A percentile compares a stretch with the other conserved stretches of the same genome.
Conservation (phyloP, 2,329 filamentous ascomycete species). For the Penicillium brevicompactum region DNA sequence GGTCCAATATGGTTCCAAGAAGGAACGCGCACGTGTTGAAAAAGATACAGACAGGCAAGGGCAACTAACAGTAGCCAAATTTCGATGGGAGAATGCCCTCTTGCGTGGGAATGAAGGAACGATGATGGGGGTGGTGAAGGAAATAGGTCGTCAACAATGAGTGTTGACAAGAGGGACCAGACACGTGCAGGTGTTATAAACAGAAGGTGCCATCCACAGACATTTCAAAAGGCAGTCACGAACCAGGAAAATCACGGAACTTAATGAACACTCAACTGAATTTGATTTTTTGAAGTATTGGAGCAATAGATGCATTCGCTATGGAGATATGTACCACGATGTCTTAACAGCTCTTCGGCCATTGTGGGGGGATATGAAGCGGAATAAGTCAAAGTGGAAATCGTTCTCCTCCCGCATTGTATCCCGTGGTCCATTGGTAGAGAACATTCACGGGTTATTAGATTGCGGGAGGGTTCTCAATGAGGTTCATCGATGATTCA, state of each 20-base stretch:
- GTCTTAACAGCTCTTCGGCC: conserved; percentile 44
- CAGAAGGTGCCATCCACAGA: not conserved
- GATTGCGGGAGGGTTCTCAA: conserved; percentile 62
- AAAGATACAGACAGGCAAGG: conserved; percentile 21
- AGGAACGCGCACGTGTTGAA: conserved; percentile 4
- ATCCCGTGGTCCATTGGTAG: conserved; percentile 61
- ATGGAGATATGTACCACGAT: conserved; percentile 37
- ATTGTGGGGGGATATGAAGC: conserved; percentile 41
- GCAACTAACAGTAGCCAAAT: conserved; percentile 24
- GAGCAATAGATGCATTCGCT: not conserved
- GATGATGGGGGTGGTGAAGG: conserved; percentile 7
- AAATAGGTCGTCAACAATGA: too few species aligned
- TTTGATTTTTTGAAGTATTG: not conserved
- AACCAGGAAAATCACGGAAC: not conserved
- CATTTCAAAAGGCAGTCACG: not conserved
- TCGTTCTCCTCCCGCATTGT: conserved; percentile 70
- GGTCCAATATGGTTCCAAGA: conserved; percentile 9
- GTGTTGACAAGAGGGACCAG: not conserved
- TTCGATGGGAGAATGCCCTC: conserved; percentile 7
- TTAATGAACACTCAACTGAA: not conserved
- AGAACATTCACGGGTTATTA: conserved; percentile 64
- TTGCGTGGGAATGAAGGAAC: conserved; percentile 22
- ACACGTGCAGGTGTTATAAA: not conserved
- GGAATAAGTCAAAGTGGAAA: conserved; percentile 43
- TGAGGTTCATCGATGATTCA: not conserved